Conservation (phyloP, 306 rosid genomes). For the Albizia julibrissin region DNA sequence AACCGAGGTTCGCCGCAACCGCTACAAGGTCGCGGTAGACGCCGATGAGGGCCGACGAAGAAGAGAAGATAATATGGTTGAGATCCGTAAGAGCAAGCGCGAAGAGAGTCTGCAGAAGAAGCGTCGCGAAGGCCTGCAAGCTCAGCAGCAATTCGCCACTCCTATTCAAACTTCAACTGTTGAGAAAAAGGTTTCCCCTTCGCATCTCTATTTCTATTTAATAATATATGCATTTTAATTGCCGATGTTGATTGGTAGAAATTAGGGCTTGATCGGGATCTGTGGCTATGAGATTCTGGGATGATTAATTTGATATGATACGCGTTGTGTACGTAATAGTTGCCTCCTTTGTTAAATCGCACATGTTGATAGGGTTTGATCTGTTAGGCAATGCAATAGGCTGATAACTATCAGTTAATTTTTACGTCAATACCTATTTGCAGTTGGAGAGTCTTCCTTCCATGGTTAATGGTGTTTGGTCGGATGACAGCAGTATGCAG, state of each 20-base stretch:
- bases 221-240: neutral
- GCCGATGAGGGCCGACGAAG: constrained; percentile 93
- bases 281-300: neutral
- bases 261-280: constrained; percentile 36
- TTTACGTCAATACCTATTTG: neutral
- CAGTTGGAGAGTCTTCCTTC: constrained; percentile 93
- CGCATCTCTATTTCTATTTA: neutral
- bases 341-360: constrained; percentile 12
- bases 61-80: constrained; percentile 90
- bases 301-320: neutral
- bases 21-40: constrained; percentile 89
- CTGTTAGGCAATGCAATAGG: neutral
- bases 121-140: constrained; percentile 86
- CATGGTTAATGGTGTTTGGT: constrained; percentile 83
- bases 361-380: neutral
- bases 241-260: neutral
- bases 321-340: neutral
- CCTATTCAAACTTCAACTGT: constrained; percentile 52
- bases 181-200: constrained; percentile 63
- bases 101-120: constrained; percentile 89
- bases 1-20: constrained; percentile 90
- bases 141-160: constrained; percentile 65
- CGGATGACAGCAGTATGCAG: constrained; percentile 61
- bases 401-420: constrained; percentile 21
- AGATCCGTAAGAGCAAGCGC: constrained; percentile 92